Base-by-base conservation (phyloP, 1,139 yeast genomes). In the Scheffersomyces illinoinensis region DNA sequence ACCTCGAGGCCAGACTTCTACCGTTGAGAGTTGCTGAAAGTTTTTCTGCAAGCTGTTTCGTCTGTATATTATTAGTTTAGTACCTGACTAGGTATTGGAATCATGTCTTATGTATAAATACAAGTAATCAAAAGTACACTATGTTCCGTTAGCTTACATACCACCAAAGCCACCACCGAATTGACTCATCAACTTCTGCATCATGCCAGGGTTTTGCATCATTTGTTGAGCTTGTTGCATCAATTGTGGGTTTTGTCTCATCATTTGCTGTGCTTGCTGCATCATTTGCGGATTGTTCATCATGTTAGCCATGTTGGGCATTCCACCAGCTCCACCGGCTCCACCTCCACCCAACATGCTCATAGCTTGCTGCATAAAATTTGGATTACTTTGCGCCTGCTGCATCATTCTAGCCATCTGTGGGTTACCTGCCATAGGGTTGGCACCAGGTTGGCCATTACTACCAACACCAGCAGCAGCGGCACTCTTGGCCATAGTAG, bases 1-100 rank as follows among this genome's bases (percentile, higher is more conserved):
- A 86, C 96, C 4, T 85, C 89, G 60, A 83, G 98, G 65, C 98
- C 99, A 0, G 98, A 93, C 64, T 96, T 93, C 72, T 96, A 95
- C 75, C 86, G 97, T 64, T 90, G 71, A 71, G 21, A 24, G 39
- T 59, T 50, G 50, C 23, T 24, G 10, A 24, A 24, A 24, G 10
- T 24, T 24, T 33, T 5, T 4, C 43, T 33, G 12, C 43, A 33
- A 33, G 43, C 43, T 12, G 17, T 33, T 33, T 33, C 43, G 7
- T 33, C 43, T 33, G 43, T 33, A 33, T 33, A 33, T 33, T 33
- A 33, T 33, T 33, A 33, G 43, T 33, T 33, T 48, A 12, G 21
- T 48, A 48, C 24, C n/a, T 14, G 24, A 14, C 12, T 48, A 19
- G 51, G 51, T 10, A 26, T 6, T 21, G 17, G 21, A 48, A 18